Percentiles rank a stretch among this genome's conserved stretches.
Conservation (phyloP, 352 stramenopile species). For the Globisporangium emineosum region DNA sequence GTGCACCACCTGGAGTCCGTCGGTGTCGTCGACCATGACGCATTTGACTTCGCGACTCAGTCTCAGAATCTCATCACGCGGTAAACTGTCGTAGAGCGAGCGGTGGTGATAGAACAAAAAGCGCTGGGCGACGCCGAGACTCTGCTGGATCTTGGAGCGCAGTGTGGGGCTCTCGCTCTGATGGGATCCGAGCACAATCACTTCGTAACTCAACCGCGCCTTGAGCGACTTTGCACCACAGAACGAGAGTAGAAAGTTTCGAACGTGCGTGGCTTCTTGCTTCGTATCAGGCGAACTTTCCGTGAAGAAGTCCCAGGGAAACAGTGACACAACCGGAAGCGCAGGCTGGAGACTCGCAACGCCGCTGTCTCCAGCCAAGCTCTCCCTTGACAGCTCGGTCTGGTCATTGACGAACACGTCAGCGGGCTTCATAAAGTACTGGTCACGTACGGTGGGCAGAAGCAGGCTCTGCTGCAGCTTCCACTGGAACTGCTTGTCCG, state of each 20-base stretch:
- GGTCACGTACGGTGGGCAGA: conserved; percentile 24
- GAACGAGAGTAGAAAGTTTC: conserved; percentile 38
- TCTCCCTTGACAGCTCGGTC: conserved; percentile 31
- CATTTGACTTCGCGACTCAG: conserved; percentile 33
- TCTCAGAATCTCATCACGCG: conserved; percentile 27
- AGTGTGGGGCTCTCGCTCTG: conserved; percentile 26
- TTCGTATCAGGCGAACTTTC: conserved; percentile 3
- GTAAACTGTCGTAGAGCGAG: conserved; percentile 34
- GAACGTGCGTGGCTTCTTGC: conserved; percentile 16
- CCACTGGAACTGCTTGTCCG: conserved; percentile 21
- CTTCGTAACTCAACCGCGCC: conserved; percentile 42
- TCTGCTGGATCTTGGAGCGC: conserved; percentile 19
- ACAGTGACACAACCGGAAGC: conserved; percentile 54
- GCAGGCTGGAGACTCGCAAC: neutral
- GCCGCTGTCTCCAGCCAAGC: conserved; percentile 15
- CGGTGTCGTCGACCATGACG: conserved; percentile 36
- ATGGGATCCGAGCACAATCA: conserved; percentile 43
- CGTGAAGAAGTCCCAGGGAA: conserved; percentile 46
- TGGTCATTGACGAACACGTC: conserved; percentile 75
- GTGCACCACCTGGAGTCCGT: conserved; percentile 53
- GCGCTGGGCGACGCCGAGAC: conserved; percentile 46
- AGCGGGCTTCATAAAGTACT: conserved; percentile 19
- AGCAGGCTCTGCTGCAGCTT: conserved; percentile 29
- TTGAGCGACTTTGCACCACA: conserved; percentile 55
- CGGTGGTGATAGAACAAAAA: conserved; percentile 50